Evolutionary conservation across 2,329 filamentous ascomycete genomes (phyloP).

Genomic region (Pezicula rhizophila): DNA sequence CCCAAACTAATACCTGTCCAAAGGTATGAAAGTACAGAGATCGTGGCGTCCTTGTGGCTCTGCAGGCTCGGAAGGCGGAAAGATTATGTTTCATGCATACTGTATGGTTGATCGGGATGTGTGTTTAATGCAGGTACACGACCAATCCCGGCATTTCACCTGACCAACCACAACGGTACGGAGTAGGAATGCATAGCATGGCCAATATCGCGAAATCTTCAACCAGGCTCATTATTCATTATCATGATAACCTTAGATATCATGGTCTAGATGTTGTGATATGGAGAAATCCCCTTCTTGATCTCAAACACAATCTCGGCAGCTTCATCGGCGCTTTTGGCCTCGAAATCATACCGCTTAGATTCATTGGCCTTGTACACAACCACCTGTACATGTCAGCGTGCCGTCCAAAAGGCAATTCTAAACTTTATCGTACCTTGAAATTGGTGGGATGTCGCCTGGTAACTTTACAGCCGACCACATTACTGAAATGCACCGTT

Average conservation of each 20-base stretch:
- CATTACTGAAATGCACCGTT: constrained; percentile 75
- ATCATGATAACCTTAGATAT: too few species aligned
- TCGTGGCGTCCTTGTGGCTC: neutral
- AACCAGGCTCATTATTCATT: too few species aligned
- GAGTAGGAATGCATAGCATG: too few species aligned
- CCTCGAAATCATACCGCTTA: constrained; percentile 81
- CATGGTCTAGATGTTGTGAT: constrained; percentile 29
- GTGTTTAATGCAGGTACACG: neutral
- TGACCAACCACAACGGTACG: too few species aligned
- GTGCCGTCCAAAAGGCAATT: neutral
- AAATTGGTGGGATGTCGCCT: constrained; percentile 76
- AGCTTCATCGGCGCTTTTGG: constrained; percentile 65
- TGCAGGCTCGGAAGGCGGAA: neutral
- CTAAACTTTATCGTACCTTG: constrained; percentile 46
- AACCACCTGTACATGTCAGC: constrained; percentile 43
- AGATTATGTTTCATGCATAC: neutral
- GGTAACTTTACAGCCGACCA: constrained; percentile 76
- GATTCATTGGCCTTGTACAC: constrained; percentile 71
- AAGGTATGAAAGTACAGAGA: neutral
- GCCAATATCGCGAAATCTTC: too few species aligned
- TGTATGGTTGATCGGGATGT: neutral
- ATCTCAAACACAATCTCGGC: constrained; percentile 74
- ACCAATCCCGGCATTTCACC: neutral
- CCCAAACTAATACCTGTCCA: too few species aligned
- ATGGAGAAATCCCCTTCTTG: constrained; percentile 67